Evolutionary conservation across 2,329 filamentous ascomycete species (phyloP).

Genomic region (Neophaeococcomyces aloes): DNA sequence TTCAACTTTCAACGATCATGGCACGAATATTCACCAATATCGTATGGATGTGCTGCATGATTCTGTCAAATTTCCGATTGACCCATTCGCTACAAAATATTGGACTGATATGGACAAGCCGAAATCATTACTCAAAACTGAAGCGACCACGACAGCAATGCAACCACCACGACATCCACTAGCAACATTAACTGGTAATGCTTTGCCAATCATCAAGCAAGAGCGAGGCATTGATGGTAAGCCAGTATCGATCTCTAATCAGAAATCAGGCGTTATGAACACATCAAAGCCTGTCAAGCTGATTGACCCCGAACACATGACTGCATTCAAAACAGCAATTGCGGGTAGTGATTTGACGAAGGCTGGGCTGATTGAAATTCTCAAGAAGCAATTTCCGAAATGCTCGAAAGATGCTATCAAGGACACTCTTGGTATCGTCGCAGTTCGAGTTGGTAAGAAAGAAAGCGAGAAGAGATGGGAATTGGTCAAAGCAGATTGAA

Average conservation of each 20-base stretch:
- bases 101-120: constrained; percentile 43
- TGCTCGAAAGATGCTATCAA: constrained; percentile 60
- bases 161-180: constrained; percentile 23
- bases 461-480: constrained; percentile 57
- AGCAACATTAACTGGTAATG: constrained; percentile 15
- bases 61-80: constrained; percentile 44
- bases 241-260: background rate
- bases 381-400: constrained; percentile 65
- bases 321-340: constrained; percentile 60
- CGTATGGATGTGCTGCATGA: constrained; percentile 50
- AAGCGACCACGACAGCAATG: constrained; percentile 17
- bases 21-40: constrained; percentile 48
- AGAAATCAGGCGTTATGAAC: constrained; percentile 1
- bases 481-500: constrained; percentile 22
- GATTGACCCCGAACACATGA: constrained; percentile 50
- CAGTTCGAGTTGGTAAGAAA: constrained; percentile 52
- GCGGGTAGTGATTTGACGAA: constrained; percentile 63
- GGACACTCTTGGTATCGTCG: constrained; percentile 56
- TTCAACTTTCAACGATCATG: constrained; percentile 30
- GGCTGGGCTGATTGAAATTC: constrained; percentile 59
- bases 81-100: constrained; percentile 75
- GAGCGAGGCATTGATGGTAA: constrained; percentile 4
- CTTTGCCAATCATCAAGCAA: constrained; percentile 3
- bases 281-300: constrained; percentile 17
- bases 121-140: constrained; percentile 16